A percentile compares a stretch with the other conserved stretches of the same genome.
Conservation (phyloP, 2,329 filamentous ascomycete genomes). For the Aspergillus sclerotialis region DNA sequence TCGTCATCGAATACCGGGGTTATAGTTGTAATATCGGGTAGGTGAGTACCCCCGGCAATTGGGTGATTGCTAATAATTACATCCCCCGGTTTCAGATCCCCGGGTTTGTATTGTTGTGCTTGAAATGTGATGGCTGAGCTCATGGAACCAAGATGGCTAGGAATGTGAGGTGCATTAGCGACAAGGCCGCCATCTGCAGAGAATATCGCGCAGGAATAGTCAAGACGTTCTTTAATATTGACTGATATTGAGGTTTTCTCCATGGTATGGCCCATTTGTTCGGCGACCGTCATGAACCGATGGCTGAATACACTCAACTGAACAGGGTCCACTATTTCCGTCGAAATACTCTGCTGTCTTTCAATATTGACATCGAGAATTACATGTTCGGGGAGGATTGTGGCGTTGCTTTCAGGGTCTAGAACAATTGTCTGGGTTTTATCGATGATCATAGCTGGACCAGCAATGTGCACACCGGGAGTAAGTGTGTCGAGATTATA, state of each 20-base stretch:
- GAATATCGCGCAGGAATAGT: conserved; percentile 78
- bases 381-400: not conserved
- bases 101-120: conserved; percentile 72
- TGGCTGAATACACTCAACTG: conserved; percentile 50
- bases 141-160: conserved; percentile 77
- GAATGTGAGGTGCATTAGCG: conserved; percentile 63
- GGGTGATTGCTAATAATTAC: conserved; percentile 81
- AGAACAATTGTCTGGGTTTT: not conserved
- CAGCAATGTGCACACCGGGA: not conserved
- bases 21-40: conserved; percentile 71
- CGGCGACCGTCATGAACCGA: conserved; percentile 53
- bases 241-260: conserved; percentile 51
- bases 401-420: not conserved
- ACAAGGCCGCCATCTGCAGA: conserved; percentile 69
- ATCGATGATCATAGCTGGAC: not conserved
- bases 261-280: conserved; percentile 52
- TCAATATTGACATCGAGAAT: conserved; percentile 5
- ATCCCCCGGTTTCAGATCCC: conserved; percentile 69
- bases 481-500: not conserved
- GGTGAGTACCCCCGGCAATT: conserved; percentile 74
- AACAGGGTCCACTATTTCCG: conserved; percentile 51
- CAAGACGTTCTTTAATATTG: conserved; percentile 79
- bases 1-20: conserved; percentile 68
- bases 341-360: conserved; percentile 40
- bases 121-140: conserved; percentile 76